Conservation (phyloP, 2,329 filamentous ascomycete genomes). For the Ascosphaera acerosa region DNA sequence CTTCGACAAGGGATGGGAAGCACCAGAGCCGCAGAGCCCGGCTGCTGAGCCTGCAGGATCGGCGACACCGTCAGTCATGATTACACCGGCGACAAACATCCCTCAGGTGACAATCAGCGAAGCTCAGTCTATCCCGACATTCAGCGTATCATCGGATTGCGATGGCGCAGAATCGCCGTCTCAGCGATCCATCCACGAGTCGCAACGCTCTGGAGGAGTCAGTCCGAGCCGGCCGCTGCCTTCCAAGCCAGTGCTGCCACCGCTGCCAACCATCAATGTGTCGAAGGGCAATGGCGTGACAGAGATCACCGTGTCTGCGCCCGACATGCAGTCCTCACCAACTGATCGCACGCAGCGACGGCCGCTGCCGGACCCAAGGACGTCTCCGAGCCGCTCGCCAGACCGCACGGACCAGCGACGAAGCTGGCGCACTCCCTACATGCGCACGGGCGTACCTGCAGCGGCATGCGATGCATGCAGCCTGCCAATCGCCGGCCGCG, state of each 20-base stretch:
- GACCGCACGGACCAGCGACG: constrained; percentile 11
- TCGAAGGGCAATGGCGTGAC: constrained; percentile 16
- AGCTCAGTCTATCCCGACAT: too few relatives aligned
- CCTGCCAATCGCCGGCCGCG: constrained; percentile 66
- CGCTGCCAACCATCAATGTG: constrained; percentile 25
- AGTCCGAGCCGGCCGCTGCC: too few relatives aligned
- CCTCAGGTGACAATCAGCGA: constrained; percentile 5
- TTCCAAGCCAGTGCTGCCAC: not conserved
- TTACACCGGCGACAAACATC: constrained; percentile 6
- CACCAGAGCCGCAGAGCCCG: constrained; percentile 18
- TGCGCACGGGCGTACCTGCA: constrained; percentile 28
- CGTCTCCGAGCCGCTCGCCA: constrained; percentile 14
- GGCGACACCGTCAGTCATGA: constrained; percentile 4
- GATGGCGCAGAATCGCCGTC: too few relatives aligned
- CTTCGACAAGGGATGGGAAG: constrained; percentile 64
- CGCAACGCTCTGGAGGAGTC: too few relatives aligned
- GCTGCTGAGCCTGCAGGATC: constrained; percentile 6
- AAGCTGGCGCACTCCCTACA: constrained; percentile 15
- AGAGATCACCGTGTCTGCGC: constrained; percentile 3
- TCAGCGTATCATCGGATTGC: too few relatives aligned
- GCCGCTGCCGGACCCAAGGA: constrained; percentile 10
- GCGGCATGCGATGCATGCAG: constrained; percentile 67
- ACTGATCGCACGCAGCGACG: constrained; percentile 3
- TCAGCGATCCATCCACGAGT: too few relatives aligned
- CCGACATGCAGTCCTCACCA: too few relatives aligned